Conservation (phyloP, 2,329 filamentous ascomycete species). For the Shiraia bambusicola region DNA sequence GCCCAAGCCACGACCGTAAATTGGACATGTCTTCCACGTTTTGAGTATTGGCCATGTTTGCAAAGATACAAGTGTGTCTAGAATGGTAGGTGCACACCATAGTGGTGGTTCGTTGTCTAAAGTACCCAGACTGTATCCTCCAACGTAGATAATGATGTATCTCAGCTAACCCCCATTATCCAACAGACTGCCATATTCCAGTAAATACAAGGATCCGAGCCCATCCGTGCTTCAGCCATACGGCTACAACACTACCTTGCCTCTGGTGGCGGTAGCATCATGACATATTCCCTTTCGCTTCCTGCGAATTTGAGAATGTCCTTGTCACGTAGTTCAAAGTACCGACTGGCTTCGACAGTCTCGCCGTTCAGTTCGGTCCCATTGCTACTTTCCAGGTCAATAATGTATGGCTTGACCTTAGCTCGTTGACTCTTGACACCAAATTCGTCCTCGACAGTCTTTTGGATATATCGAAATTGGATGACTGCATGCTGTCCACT, state of each 20-base stretch:
- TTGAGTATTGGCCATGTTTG: too few relatives aligned
- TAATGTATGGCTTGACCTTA: slow-evolving; percentile 73
- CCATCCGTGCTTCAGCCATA: too few relatives aligned
- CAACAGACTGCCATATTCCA: too few relatives aligned
- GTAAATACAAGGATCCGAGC: too few relatives aligned
- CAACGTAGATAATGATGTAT: too few relatives aligned
- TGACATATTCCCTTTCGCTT: slow-evolving; percentile 90
- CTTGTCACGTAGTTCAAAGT: slow-evolving; percentile 82
- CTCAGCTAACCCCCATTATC: too few relatives aligned
- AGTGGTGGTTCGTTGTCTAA: too few relatives aligned
- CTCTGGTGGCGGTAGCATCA: slow-evolving; percentile 68
- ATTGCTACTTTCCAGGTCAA: slow-evolving; percentile 92
- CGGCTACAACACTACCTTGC: slow-evolving; percentile 2
- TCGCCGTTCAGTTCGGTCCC: slow-evolving; percentile 82
- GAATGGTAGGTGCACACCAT: too few relatives aligned
- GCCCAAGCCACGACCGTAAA: too few relatives aligned
- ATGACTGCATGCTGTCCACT: slow-evolving; percentile 95
- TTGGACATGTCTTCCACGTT: too few relatives aligned
- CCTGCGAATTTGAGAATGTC: slow-evolving; percentile 87
- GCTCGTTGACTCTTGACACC: slow-evolving; percentile 50
- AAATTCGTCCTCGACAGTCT: slow-evolving; percentile 79
- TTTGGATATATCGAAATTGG: slow-evolving; percentile 85
- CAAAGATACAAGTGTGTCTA: too few relatives aligned
- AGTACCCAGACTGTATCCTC: too few relatives aligned
- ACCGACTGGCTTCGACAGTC: slow-evolving; percentile 71